These are phyloP conservation scores for Peniophora sp. DNA, from an alignment of 1,284 basidiomycete genomes.

Conservation along the genomic window DNA sequence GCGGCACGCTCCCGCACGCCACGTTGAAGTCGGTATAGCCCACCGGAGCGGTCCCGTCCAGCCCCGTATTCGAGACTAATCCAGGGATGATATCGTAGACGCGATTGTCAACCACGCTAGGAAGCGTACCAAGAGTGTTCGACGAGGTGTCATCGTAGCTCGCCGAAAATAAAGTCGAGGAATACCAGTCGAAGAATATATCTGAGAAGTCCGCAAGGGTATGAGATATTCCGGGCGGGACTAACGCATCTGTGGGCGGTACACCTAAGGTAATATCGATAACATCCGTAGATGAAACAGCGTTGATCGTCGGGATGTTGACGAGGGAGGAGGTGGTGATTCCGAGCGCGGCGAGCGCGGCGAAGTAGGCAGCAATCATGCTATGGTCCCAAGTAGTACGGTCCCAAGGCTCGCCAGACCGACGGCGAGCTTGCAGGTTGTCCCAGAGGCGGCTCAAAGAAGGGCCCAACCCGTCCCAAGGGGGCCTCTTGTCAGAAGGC, in stretches of 20 bases:
- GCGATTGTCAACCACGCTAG: not conserved
- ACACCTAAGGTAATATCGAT: not conserved
- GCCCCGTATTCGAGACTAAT: not conserved
- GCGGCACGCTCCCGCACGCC: not conserved
- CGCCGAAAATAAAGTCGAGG: not conserved
- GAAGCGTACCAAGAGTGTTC: no score
- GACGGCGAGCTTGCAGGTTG: no score
- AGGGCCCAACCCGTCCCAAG: no score
- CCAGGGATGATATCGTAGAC: not conserved
- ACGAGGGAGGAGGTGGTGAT: not conserved
- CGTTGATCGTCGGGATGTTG: not conserved
- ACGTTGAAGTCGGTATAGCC: conserved; percentile 1
- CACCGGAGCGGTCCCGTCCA: not conserved
- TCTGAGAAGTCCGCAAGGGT: not conserved
- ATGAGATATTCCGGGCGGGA: not conserved
- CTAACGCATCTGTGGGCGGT: not conserved
- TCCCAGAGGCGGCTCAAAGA: no score
- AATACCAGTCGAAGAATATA: not conserved
- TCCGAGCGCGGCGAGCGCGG: not conserved
- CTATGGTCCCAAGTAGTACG: no score
- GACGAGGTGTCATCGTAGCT: not conserved
- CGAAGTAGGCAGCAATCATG: not conserved
- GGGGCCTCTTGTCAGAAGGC: no score
- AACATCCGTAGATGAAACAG: not conserved
- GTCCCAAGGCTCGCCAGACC: no score